A percentile compares a stretch with the other conserved stretches of the same genome.
Conservation (phyloP, 1,284 basidiomycete species). For the Sporisorium scitamineum region DNA sequence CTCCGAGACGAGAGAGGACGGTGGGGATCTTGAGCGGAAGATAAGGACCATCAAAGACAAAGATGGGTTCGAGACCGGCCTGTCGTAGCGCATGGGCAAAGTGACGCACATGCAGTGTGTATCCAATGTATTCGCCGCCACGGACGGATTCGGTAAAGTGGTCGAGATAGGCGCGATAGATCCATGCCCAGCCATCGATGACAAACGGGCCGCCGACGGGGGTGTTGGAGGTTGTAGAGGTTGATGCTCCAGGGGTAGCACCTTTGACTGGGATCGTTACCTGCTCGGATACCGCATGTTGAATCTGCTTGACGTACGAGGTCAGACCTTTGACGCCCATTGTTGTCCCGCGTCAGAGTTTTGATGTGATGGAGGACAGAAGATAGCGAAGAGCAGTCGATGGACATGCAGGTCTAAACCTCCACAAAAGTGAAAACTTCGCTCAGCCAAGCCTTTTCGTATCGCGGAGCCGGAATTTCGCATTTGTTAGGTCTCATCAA, state of each 20-base stretch:
- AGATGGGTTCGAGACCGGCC: constrained; percentile 51
- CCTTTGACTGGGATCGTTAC: constrained; percentile 22
- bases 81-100: constrained; percentile 32
- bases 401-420: not conserved
- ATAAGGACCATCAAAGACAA: constrained; percentile 61
- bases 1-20: constrained; percentile 31
- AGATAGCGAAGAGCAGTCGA: constrained; percentile 1
- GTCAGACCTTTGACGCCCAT: constrained; percentile 60
- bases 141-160: constrained; percentile 50
- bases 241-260: not conserved
- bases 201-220: constrained; percentile 29
- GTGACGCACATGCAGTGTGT: constrained; percentile 26
- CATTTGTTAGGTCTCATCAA: not conserved
- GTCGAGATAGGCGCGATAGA: constrained; percentile 51
- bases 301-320: constrained; percentile 43
- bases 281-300: constrained; percentile 40
- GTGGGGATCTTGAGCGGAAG: constrained; percentile 53
- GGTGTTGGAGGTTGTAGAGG: constrained; percentile 1
- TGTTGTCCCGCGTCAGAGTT: not conserved
- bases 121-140: constrained; percentile 50
- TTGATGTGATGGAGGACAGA: constrained; percentile 1
- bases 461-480: not conserved
- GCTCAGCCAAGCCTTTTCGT: not conserved
- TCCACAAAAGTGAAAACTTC: constrained; percentile 6
- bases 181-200: constrained; percentile 61